Evolutionary conservation across 73 alveolate genomes (phyloP).

Genomic region (Effrenium voratum): DNA sequence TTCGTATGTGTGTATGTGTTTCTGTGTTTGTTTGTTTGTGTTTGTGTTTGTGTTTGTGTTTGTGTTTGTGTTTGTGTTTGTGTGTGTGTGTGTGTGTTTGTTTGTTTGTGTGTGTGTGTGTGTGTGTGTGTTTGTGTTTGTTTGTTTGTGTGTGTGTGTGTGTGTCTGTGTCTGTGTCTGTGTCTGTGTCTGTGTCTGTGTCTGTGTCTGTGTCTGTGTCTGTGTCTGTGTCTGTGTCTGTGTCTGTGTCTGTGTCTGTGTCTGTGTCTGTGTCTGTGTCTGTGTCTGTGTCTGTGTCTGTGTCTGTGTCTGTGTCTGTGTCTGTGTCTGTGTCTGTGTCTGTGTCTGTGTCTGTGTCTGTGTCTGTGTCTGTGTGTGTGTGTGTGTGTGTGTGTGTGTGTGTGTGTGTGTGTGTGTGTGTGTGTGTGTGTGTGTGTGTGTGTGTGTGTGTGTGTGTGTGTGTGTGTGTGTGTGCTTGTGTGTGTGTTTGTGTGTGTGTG

Average conservation of each 20-base stretch:
- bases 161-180: not conserved
- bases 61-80: no score
- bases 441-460: not conserved
- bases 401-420: not conserved
- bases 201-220: not conserved
- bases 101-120: no score
- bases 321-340: not conserved
- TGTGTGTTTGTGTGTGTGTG: no score
- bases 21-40: no score
- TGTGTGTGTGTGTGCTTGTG: no score
- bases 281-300: not conserved
- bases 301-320: not conserved
- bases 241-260: not conserved
- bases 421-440: not conserved
- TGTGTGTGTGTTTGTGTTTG: no score
- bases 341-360: not conserved
- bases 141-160: no score
- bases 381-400: not conserved
- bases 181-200: not conserved
- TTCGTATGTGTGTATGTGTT: no score
- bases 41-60: no score
- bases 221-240: not conserved
- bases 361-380: not conserved
- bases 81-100: no score
- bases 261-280: not conserved